Conservation (phyloP, 2,329 filamentous ascomycete genomes). For the Cercospora brassicicola region DNA sequence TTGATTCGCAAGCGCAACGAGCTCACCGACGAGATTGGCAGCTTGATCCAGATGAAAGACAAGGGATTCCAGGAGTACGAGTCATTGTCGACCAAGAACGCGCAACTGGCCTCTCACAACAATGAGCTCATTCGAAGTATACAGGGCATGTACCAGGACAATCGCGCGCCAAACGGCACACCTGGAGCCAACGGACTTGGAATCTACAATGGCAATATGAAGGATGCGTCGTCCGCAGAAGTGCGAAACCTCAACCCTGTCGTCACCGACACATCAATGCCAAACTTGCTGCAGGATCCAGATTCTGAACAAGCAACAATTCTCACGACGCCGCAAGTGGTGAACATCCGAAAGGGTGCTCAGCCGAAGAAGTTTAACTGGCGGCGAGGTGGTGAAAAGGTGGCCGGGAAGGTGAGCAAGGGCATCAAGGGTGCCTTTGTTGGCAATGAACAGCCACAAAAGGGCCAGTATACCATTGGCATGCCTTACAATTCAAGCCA, state of each 20-base stretch:
- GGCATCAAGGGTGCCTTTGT: conserved; percentile 90
- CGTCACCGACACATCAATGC: conserved; percentile 41
- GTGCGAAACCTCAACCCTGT: conserved; percentile 46
- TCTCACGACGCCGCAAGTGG: conserved; percentile 78
- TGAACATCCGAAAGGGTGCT: conserved; percentile 83
- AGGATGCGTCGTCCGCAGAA: conserved; percentile 34
- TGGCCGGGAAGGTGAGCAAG: conserved; percentile 92
- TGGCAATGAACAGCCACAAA: conserved; percentile 34
- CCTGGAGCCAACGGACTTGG: conserved; percentile 59
- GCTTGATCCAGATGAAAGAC: conserved; percentile 81
- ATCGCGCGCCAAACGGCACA: conserved; percentile 48
- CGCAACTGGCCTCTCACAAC: conserved; percentile 90
- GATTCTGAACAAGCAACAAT: conserved; percentile 63
- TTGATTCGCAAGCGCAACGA: conserved; percentile 85
- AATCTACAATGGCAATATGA: conserved; percentile 51
- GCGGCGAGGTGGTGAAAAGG: conserved; percentile 93
- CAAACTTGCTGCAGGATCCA: conserved; percentile 54
- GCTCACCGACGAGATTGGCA: conserved; percentile 79
- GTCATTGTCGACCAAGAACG: conserved; percentile 89
- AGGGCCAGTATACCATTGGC: conserved; percentile 35
- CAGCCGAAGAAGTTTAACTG: conserved; percentile 97
- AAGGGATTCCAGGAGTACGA: conserved; percentile 94
- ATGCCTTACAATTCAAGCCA: conserved; percentile 38
- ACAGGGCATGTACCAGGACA: conserved; percentile 86
- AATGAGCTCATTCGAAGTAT: conserved; percentile 93